phyloP scores from a whole-genome alignment of 2,329 filamentous ascomycete species.

The Botrytis sinoallii region DNA sequence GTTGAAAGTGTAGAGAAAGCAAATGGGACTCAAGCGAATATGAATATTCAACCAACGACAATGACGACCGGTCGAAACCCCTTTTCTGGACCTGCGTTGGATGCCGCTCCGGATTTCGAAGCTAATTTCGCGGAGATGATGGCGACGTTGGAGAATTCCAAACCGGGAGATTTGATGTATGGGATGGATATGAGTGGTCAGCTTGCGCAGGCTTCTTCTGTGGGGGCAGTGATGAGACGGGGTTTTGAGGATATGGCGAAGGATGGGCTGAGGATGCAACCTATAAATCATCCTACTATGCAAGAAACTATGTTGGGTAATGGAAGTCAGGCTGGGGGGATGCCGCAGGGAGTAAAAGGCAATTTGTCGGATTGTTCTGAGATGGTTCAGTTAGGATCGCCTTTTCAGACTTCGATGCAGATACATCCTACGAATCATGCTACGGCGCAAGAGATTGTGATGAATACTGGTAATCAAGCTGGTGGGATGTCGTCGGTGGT shows the following conservation, averaged over 20 bases:
- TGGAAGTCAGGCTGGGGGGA: neutral
- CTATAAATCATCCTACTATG: rapidly evolving
- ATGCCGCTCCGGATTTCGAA: neutral
- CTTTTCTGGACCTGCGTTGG: neutral
- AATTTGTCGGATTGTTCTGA: too few species aligned
- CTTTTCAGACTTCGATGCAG: too few species aligned
- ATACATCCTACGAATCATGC: neutral
- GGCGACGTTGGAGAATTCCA: neutral
- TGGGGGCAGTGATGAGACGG: neutral
- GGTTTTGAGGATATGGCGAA: neutral
- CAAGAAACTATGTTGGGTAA: neutral
- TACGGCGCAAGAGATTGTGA: neutral
- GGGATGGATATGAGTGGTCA: too few species aligned
- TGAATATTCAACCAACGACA: neutral
- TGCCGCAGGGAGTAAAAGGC: too few species aligned
- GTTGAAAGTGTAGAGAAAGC: neutral
- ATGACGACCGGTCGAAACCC: neutral
- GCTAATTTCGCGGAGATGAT: neutral
- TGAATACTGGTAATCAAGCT: neutral
- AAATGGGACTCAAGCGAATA: neutral
- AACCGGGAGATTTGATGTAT: neutral
- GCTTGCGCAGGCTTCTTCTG: neutral
- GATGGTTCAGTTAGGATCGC: neutral
- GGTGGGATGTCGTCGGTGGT: neutral
- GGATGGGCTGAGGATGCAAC: neutral